Evolutionary conservation across 352 stramenopile genomes (phyloP).

Genomic region (Globisporangium irregulare): DNA sequence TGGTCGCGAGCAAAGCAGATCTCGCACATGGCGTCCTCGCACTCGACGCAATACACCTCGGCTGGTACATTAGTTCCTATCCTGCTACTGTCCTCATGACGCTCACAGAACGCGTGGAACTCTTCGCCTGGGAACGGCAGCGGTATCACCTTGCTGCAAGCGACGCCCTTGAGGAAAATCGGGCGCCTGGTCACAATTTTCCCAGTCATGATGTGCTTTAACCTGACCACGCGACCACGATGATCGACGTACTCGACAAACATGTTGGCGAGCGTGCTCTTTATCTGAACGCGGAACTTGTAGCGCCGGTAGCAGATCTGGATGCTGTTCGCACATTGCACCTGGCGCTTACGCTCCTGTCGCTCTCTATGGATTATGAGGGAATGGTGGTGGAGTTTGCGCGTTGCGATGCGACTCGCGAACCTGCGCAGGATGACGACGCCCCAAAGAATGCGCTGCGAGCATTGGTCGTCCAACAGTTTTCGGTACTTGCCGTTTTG

Average conservation of each 20-base stretch:
- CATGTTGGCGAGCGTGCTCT: conserved; percentile 41
- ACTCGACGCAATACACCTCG: conserved; percentile 63
- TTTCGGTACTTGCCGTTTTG: conserved; percentile 58
- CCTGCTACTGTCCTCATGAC: conserved; percentile 45
- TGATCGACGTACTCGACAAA: conserved; percentile 68
- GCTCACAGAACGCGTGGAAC: conserved; percentile 61
- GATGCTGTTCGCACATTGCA: conserved; percentile 32
- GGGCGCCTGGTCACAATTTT: conserved; percentile 35
- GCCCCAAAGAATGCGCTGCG: conserved; percentile 45
- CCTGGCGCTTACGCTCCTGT: conserved; percentile 25
- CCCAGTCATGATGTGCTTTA: conserved; percentile 38
- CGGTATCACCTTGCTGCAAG: conserved; percentile 46
- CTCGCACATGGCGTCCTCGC: conserved; percentile 64
- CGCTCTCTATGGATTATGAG: conserved; percentile 36
- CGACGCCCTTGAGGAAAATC: conserved; percentile 51
- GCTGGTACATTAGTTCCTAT: conserved; percentile 24
- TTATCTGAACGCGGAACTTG: conserved; percentile 43
- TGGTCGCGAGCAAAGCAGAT: conserved; percentile 67
- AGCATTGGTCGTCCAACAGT: conserved; percentile 36
- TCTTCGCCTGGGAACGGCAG: conserved; percentile 69
- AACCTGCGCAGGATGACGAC: conserved; percentile 43
- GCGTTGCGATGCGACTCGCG: conserved; percentile 30
- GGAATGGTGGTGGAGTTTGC: conserved; percentile 46
- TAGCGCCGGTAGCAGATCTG: conserved; percentile 47
- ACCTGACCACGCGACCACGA: conserved; percentile 33